phyloP scores from a whole-genome alignment of 441 rosid genomes.

The Gossypium schwendimanii region DNA sequence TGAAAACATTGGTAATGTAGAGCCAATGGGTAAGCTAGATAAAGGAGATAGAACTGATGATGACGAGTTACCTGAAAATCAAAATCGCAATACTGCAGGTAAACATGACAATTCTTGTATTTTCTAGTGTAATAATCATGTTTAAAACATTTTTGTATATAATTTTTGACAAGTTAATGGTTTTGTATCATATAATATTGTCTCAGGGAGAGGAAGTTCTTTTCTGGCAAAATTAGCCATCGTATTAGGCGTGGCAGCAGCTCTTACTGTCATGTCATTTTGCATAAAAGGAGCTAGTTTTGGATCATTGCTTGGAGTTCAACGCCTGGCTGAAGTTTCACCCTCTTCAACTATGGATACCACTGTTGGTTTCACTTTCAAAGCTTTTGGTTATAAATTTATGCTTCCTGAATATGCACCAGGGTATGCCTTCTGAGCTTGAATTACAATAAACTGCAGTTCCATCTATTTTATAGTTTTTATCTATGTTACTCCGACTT shows the following conservation, averaged over 20 bases:
- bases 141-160: neutral
- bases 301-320: conserved; percentile 50
- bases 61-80: conserved; percentile 21
- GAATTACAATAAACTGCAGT: neutral
- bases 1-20: conserved; percentile 24
- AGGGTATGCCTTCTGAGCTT: conserved; percentile 35
- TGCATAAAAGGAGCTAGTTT: conserved; percentile 28
- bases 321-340: conserved; percentile 40
- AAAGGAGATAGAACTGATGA: conserved; percentile 18
- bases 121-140: neutral
- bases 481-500: neutral
- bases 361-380: conserved; percentile 54
- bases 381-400: conserved; percentile 63
- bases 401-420: conserved; percentile 69
- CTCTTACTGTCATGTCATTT: conserved; percentile 37
- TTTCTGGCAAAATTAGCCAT: conserved; percentile 47
- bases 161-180: neutral
- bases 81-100: conserved; percentile 6
- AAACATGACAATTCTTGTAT: neutral
- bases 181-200: neutral
- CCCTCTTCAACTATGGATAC: conserved; percentile 35
- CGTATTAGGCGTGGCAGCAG: conserved; percentile 47
- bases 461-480: neutral
- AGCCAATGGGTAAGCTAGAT: conserved; percentile 23
- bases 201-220: conserved; percentile 27